Percentiles rank a stretch among this genome's conserved stretches.
Evolutionary conservation across 106 monocot genomes (phyloP).

Genomic region (Apostasia ramifera): DNA sequence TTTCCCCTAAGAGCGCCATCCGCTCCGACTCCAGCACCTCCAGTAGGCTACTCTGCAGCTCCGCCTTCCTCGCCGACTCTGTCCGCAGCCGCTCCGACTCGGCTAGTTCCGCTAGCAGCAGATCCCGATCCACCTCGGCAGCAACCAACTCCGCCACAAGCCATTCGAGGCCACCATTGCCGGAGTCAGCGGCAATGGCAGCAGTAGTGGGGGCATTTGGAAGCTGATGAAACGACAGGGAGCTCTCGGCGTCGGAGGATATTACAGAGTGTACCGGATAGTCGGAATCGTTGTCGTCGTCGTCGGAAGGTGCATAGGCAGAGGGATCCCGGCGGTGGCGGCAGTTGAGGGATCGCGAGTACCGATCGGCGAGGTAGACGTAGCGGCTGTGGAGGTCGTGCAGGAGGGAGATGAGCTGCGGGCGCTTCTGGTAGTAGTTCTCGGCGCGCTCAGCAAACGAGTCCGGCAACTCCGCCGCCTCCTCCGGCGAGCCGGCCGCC

Average conservation of each 20-base stretch:
- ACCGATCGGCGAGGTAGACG: constrained; percentile 85
- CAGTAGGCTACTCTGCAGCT: constrained; percentile 70
- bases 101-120: constrained; percentile 31
- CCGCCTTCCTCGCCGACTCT: constrained; percentile 58
- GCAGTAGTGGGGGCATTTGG: not conserved
- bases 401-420: constrained; percentile 78
- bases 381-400: constrained; percentile 83
- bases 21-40: constrained; percentile 95
- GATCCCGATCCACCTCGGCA: constrained; percentile 45
- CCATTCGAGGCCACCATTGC: constrained; percentile 6
- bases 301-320: constrained; percentile 12
- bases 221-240: constrained; percentile 47
- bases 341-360: constrained; percentile 43
- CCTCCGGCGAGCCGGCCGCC: constrained; percentile 18
- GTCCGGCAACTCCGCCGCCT: constrained; percentile 23
- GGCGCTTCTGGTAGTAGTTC: constrained; percentile 83
- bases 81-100: constrained; percentile 19
- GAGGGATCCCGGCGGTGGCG: constrained; percentile 24
- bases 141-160: constrained; percentile 54
- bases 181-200: not conserved
- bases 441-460: constrained; percentile 81
- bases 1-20: constrained; percentile 76
- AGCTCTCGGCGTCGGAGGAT: constrained; percentile 62
- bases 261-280: too few species aligned
- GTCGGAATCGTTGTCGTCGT: constrained; percentile 4